Base-by-base conservation (phyloP, 805 yeast species). In the Kluyveromyces wickerhamii region DNA sequence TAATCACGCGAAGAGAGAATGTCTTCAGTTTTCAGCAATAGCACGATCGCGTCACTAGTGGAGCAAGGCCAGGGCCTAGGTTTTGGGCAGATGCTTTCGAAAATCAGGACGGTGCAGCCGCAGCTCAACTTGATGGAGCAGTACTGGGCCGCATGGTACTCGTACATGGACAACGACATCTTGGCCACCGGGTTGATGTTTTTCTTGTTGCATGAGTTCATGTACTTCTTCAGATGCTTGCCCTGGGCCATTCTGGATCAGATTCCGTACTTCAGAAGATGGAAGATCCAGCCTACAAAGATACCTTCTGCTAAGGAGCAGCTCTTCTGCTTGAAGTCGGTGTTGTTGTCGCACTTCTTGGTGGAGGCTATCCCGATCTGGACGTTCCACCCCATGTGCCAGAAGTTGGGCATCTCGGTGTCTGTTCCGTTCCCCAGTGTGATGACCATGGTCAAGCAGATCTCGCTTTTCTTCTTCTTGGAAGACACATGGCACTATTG, bases 401-500 rank as follows among this genome's bases (percentile, higher is more conserved):
- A 78, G 51, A 67, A 69, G 49, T 69, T 89, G 43, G 94, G 94
- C 42, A 82, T 92, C 48, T 62, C 77, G 9, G 74, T 76, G 51
- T 66, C 71, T 19, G 94, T 87, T 11, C 96, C 97, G 12, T 87
- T 89, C 71, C 96, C 97, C 33, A 54, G 73, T 10, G 49, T 65
- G 54, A 60, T 62, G 36, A 72, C 72, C 21, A 77, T 84, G 62
- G 57, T 64, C 16, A 51, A 64, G 35, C 96, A 89, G 60, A 71
- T 88, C 38, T 69, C 74, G 13, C 49, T 85, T 11, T 85, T 89
- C 65, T 89, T 89, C 59, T 70, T 84, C 28, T 60, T 82, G 43
- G 98, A 89, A 64, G 98, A 89, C 58, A 68, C 84, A 44, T 92
- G 96, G 97, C 98, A 89, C 63, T 89, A 89, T 69, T 82, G 92